Evolutionary conservation across 257 asterid genomes (phyloP).

Genomic region (Solanum gracilifrons): DNA sequence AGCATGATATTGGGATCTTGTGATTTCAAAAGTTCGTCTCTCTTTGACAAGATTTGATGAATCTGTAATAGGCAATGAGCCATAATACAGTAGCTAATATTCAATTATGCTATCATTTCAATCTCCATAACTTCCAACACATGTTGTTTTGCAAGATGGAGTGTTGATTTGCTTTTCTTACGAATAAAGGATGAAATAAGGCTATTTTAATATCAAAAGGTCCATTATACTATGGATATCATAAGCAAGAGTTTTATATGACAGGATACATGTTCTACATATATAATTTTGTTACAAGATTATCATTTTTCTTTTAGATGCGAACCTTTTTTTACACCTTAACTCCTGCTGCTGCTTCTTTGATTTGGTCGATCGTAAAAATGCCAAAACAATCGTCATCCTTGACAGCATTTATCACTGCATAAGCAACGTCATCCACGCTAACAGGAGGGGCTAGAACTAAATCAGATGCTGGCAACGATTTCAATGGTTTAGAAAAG

Average conservation of each 20-base stretch:
- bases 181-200: background rate
- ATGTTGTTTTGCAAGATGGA: background rate
- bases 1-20: background rate
- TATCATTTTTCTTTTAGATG: background rate
- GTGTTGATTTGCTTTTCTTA: background rate
- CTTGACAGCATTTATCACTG: conserved; percentile 56
- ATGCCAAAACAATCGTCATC: conserved; percentile 82
- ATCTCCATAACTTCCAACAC: background rate
- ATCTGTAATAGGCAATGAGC: background rate
- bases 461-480: conserved; percentile 87
- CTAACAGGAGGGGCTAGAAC: conserved; percentile 85
- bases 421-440: conserved; percentile 78
- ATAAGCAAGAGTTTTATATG: background rate
- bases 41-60: background rate
- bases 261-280: background rate
- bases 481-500: conserved; percentile 64
- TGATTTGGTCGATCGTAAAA: conserved; percentile 87
- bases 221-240: background rate
- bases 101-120: background rate
- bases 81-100: background rate
- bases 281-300: background rate
- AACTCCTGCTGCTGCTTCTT: conserved; percentile 73
- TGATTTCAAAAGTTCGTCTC: background rate
- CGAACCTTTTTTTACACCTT: conserved; percentile 18
- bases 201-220: background rate